Evolutionary conservation across 805 yeast genomes (phyloP), one percentile per base, ranked within the genome.

Genomic region (Candida manassasensis): DNA sequence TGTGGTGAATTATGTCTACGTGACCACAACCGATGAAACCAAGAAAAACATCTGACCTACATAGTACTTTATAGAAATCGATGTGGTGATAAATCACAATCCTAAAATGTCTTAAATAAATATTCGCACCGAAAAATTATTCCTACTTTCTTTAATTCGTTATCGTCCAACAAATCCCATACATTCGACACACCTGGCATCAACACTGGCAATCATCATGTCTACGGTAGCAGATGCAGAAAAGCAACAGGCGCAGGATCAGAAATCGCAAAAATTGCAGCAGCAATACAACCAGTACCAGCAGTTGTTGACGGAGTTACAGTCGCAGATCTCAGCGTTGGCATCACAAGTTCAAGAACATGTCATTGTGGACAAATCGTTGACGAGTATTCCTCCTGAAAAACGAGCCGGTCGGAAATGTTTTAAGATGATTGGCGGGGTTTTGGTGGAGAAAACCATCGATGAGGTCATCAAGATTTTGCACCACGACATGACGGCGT

Each of bases 381-480:
- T 67, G 40, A 44, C 51, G 10, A 55, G 53, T 17, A 61, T 67
- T 12, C 54, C 56, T 4, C 61, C 66, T 4, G 57, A 50, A 17
- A 42, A 56, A 21, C 53, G 70, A 39, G 36, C 47, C 2, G 77
- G 72, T 29, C 75, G 98, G 41, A 79, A 81, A 53, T 87, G 97
- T 52, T 88, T 79, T 62, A 78, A 95, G 50, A 87, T 93, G 96
- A 75, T 90, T 21, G 97, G 96, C 17, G 94, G 96, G 7, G 95
- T 89, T 3, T 69, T 90, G 21, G 84, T 89, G 12, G 94, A 88
- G 52, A 81, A 84, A 45, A 71, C 79, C 3, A 93, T 87, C 4
- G 79, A 71, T n/a, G 87, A 84, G 27, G 93, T 89, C 3, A 59
- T 72, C 17, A 47, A 51, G 39, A 42, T 56, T 13, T 48, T 57